phyloP scores from a whole-genome alignment of 257 asterid genomes.

The Ophiorrhiza pumila region DNA sequence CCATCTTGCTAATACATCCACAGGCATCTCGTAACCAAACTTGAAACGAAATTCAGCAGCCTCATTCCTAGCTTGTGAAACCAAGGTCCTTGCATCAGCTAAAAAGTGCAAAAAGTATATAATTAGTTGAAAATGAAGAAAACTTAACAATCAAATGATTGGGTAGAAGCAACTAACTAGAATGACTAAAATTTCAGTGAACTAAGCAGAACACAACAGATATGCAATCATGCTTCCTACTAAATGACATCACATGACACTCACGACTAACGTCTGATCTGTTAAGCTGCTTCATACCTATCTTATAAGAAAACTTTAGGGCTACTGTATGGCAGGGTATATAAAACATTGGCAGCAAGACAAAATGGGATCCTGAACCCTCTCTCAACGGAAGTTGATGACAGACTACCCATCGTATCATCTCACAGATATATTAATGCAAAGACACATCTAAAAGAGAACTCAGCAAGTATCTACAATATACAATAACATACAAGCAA shows the following conservation, averaged over 20 bases:
- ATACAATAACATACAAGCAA: not conserved
- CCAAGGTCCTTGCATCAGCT: constrained; percentile 99
- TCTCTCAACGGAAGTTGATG: not conserved
- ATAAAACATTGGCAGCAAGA: not conserved
- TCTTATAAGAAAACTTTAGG: not conserved
- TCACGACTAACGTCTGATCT: not conserved
- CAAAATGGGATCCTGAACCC: too few species aligned
- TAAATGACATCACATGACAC: not conserved
- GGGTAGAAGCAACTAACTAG: not conserved
- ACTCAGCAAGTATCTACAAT: not conserved
- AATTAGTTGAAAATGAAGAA: not conserved
- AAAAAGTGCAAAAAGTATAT: constrained; percentile 10
- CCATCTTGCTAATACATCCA: constrained; percentile 89
- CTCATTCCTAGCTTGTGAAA: constrained; percentile 95
- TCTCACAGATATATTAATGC: not conserved
- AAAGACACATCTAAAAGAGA: not conserved
- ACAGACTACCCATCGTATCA: not conserved
- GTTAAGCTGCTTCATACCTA: not conserved
- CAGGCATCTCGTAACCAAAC: constrained; percentile 98
- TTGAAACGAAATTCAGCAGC: constrained; percentile 91
- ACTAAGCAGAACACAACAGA: not conserved
- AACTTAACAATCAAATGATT: not conserved
- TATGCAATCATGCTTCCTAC: not conserved
- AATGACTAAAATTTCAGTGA: not conserved
- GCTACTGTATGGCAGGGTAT: not conserved